Evolutionary conservation across 2,329 filamentous ascomycete species (phyloP).

Genomic region (Alternaria arborescens): DNA sequence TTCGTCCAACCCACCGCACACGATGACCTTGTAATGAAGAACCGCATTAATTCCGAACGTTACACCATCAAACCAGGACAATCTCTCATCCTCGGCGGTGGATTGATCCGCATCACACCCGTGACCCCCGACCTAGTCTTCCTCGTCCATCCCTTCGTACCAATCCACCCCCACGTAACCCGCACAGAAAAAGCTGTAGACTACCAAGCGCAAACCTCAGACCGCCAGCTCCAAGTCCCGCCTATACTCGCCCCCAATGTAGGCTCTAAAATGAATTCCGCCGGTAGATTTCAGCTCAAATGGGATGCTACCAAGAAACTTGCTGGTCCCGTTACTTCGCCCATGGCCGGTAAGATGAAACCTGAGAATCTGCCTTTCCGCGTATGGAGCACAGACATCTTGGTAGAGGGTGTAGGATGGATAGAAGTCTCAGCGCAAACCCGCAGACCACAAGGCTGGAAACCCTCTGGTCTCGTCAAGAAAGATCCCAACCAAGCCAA

Average conservation of each 20-base stretch:
- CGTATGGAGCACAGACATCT: slow-evolving; percentile 80
- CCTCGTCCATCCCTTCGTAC: slow-evolving; percentile 86
- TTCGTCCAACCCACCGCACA: slow-evolving; percentile 74
- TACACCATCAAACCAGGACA: slow-evolving; percentile 76
- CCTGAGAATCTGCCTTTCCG: slow-evolving; percentile 78
- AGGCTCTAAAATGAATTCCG: slow-evolving; percentile 55
- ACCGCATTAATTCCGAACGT: slow-evolving; percentile 77
- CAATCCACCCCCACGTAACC: slow-evolving; percentile 78
- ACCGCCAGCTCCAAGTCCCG: slow-evolving; percentile 67
- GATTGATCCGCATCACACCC: slow-evolving; percentile 87
- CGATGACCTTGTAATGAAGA: slow-evolving; percentile 77
- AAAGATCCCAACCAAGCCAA: slow-evolving; percentile 47
- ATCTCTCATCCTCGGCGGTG: slow-evolving; percentile 80
- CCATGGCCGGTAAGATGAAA: slow-evolving; percentile 68
- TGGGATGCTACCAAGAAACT: slow-evolving; percentile 86
- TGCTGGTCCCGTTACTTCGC: slow-evolving; percentile 74
- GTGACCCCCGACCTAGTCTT: slow-evolving; percentile 70
- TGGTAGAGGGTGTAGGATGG: slow-evolving; percentile 94
- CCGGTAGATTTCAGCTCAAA: slow-evolving; percentile 76
- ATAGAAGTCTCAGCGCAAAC: slow-evolving; percentile 87
- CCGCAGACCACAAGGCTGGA: slow-evolving; percentile 56
- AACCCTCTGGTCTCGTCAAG: slow-evolving; percentile 58
- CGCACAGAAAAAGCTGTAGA: slow-evolving; percentile 79
- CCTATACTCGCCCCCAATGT: slow-evolving; percentile 64
- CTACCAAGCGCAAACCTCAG: slow-evolving; percentile 67